A percentile compares a stretch with the other conserved stretches of the same genome.
Evolutionary conservation across 768 basidiomycete genomes (phyloP).

Genomic region (Cyathus striatus): DNA sequence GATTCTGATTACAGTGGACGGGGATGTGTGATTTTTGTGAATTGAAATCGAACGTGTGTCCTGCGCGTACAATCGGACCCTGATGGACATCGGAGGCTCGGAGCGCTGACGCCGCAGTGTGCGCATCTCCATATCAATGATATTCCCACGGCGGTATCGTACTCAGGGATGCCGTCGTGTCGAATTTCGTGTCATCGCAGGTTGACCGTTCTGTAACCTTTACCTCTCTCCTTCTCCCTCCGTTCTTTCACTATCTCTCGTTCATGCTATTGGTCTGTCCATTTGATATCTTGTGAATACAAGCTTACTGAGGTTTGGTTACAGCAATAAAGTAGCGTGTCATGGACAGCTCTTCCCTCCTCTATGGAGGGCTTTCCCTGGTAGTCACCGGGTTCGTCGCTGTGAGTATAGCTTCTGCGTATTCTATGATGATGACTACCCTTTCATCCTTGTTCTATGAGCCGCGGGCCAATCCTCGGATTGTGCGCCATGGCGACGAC

Average conservation of each 20-base stretch:
- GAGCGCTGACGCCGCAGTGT: too few species aligned
- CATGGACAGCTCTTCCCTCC: constrained; percentile 11
- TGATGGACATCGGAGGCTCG: too few species aligned
- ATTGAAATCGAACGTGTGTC: too few species aligned
- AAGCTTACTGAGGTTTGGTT: too few species aligned
- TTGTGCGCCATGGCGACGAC: constrained; percentile 60
- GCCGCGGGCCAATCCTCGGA: constrained; percentile 46
- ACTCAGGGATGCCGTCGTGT: too few species aligned
- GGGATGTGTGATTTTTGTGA: too few species aligned
- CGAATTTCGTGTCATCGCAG: neutral
- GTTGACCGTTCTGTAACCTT: neutral
- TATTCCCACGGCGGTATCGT: too few species aligned
- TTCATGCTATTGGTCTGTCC: neutral
- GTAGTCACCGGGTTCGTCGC: constrained; percentile 23
- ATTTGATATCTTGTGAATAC: too few species aligned
- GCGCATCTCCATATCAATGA: too few species aligned
- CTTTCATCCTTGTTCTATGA: constrained; percentile 95
- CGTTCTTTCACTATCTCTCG: neutral
- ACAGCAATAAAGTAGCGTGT: too few species aligned
- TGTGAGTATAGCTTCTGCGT: constrained; percentile 25
- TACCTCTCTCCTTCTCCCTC: neutral
- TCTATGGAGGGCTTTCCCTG: constrained; percentile 30
- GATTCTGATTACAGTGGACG: too few species aligned
- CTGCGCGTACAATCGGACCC: too few species aligned
- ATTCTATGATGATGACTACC: constrained; percentile 51